phyloP scores from a whole-genome alignment of 2,329 filamentous ascomycete genomes.

The Colletotrichum horii region DNA sequence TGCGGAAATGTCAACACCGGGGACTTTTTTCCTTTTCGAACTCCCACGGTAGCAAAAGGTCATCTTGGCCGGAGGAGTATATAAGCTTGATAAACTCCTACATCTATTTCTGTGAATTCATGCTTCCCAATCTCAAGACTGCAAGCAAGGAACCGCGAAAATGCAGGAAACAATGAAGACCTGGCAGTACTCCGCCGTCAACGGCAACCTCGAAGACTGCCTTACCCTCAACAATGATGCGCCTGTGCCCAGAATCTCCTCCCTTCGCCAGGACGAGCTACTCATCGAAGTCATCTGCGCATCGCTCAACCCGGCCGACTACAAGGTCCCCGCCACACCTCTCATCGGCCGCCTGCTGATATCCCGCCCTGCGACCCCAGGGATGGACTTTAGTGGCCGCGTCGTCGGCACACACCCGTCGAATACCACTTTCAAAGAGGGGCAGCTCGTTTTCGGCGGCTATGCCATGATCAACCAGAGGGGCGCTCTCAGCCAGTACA shows the following conservation, averaged over 20 bases:
- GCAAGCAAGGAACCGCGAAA: neutral
- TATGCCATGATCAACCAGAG: neutral
- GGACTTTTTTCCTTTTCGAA: neutral
- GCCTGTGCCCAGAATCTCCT: neutral
- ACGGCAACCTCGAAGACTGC: neutral
- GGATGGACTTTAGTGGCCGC: slow-evolving; percentile 56
- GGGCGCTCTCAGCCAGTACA: slow-evolving; percentile 25
- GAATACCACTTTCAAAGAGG: slow-evolving; percentile 4
- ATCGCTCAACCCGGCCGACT: slow-evolving; percentile 53
- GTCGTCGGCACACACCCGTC: slow-evolving; percentile 36
- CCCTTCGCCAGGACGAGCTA: slow-evolving; percentile 30
- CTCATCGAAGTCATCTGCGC: slow-evolving; percentile 48
- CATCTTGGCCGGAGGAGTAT: neutral
- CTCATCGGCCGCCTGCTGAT: slow-evolving; percentile 34
- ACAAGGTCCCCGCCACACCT: slow-evolving; percentile 47
- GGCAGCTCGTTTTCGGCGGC: slow-evolving; percentile 26
- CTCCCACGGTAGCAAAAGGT: neutral
- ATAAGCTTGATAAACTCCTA: neutral
- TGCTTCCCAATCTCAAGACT: neutral
- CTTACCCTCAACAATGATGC: neutral
- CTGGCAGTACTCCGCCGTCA: slow-evolving; percentile 5
- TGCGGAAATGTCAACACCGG: neutral
- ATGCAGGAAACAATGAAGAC: slow-evolving; percentile 1
- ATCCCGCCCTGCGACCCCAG: slow-evolving; percentile 44
- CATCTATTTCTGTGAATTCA: accelerated